Conservation (phyloP, 371 early-diverging fungal genomes). For the Rhizopus sp. region DNA sequence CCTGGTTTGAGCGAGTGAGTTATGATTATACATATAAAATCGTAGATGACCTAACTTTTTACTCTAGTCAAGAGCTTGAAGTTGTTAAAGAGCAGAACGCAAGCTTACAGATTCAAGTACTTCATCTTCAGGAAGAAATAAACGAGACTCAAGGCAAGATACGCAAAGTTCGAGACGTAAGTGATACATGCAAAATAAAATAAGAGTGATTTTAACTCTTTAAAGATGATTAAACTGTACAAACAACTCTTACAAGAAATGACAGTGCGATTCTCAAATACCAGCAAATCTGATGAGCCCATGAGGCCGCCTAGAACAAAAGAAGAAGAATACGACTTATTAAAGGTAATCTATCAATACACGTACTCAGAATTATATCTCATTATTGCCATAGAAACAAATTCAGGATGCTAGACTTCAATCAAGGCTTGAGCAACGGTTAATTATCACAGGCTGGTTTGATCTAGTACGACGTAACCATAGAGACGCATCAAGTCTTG, state of each 20-base stretch:
- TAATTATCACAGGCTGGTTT: constrained; percentile 81
- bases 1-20: constrained; percentile 49
- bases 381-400: constrained; percentile 56
- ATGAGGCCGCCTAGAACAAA: constrained; percentile 44
- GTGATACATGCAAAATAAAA: neutral
- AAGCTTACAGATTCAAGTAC: constrained; percentile 58
- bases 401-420: constrained; percentile 63
- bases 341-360: constrained; percentile 51
- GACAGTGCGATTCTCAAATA: constrained; percentile 35
- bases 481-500: constrained; percentile 54
- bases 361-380: constrained; percentile 16
- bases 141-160: constrained; percentile 68
- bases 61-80: constrained; percentile 42
- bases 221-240: constrained; percentile 56
- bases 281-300: constrained; percentile 32
- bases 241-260: constrained; percentile 57
- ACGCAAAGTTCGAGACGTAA: constrained; percentile 78
- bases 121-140: constrained; percentile 70
- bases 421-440: constrained; percentile 69
- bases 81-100: constrained; percentile 66
- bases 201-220: neutral
- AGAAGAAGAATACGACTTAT: constrained; percentile 74
- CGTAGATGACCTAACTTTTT: neutral
- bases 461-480: constrained; percentile 60
- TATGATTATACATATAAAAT: neutral